Evolutionary conservation across 2,329 filamentous ascomycete species (phyloP), one percentile per base, ranked within the genome.

Genomic region (Beauveria asiatica): DNA sequence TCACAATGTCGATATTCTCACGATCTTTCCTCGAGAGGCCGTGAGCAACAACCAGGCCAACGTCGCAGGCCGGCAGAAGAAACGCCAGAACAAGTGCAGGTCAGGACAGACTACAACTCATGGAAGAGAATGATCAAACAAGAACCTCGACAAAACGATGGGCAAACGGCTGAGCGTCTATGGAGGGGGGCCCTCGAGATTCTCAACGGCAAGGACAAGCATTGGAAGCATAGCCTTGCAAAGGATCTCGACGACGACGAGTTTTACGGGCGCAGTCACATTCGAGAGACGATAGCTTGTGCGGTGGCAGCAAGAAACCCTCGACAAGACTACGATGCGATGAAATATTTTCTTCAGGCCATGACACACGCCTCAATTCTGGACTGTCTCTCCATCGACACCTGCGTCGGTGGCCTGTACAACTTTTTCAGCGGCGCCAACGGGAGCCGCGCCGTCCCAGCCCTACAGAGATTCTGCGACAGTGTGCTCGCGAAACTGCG

Each of bases 321-420:
- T 30, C 3, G 13, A 51, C 8, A 19, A 19, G 16, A 21, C 45
- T 51, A 17, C 37, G 7, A 41, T 45, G 56, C 56, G 11, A 52
- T 51, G 48, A 45, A n/a, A 5, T 45, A 9, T 33, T 52, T 59
- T 10, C 56, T 59, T 1, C 56, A 52, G 39, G 46, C 56, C n/a
- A 59, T 59, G 56, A 59, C 56, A 30, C 56, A 59, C n/a, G 19
- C 23, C 16, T 44, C 56, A 23, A 21, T 59, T 37, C 48, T 59
- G 37, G 56, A 59, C 30, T 59, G 56, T 17, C 56, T 59, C 48
- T 51, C 56, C 37, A 42, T 59, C 21, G 56, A 59, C 37, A 59
- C 46, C 46, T 59, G n/a, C n/a, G 56, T 59, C 23, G 56, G 56
- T 27, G 48, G 46, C 1, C 46, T 59, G 25, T 59, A 59, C 56